Conservation (phyloP, 495 filamentous ascomycete genomes). For the Saxophila tyrrhenica region DNA sequence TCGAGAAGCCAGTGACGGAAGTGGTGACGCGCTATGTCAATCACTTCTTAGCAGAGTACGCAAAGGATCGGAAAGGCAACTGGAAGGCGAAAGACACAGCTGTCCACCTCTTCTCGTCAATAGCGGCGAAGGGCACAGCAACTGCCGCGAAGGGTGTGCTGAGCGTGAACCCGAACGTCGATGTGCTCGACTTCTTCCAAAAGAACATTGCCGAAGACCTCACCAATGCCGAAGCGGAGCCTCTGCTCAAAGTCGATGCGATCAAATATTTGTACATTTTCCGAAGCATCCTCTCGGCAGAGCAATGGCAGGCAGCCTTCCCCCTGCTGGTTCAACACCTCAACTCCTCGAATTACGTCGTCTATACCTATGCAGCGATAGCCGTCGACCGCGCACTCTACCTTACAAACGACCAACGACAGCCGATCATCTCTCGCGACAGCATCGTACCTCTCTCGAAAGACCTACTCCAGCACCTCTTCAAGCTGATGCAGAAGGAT, state of each 20-base stretch:
- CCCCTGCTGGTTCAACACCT: slow-evolving; percentile 84
- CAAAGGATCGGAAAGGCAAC: slow-evolving; percentile 53
- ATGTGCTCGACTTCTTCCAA: slow-evolving; percentile 87
- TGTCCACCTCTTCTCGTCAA: slow-evolving; percentile 84
- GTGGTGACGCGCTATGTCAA: slow-evolving; percentile 73
- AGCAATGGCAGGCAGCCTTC: slow-evolving; percentile 79
- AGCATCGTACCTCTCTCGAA: slow-evolving; percentile 70
- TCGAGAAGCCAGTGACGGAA: slow-evolving; percentile 69
- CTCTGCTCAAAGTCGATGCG: slow-evolving; percentile 89
- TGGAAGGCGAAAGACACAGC: slow-evolving; percentile 98
- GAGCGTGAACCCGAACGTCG: slow-evolving; percentile 64
- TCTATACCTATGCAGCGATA: slow-evolving; percentile 94
- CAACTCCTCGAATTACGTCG: slow-evolving; percentile 76
- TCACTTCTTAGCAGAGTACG: slow-evolving; percentile 60
- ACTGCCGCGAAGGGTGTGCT: slow-evolving; percentile 80
- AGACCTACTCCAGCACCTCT: slow-evolving; percentile 83
- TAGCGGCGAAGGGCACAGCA: slow-evolving; percentile 78
- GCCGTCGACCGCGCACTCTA: slow-evolving; percentile 81
- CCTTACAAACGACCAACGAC: slow-evolving; percentile 57
- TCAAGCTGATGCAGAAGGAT: slow-evolving; percentile 74
- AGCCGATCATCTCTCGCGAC: slow-evolving; percentile 60
- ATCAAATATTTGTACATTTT: slow-evolving; percentile 97
- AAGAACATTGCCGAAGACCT: slow-evolving; percentile 79
- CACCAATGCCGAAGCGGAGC: slow-evolving; percentile 52
- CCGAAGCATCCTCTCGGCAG: slow-evolving; percentile 75